Evolutionary conservation across 148 eudicot species (phyloP), one percentile per base, ranked within the genome.

Genomic region (Gaultheria prostrata): DNA sequence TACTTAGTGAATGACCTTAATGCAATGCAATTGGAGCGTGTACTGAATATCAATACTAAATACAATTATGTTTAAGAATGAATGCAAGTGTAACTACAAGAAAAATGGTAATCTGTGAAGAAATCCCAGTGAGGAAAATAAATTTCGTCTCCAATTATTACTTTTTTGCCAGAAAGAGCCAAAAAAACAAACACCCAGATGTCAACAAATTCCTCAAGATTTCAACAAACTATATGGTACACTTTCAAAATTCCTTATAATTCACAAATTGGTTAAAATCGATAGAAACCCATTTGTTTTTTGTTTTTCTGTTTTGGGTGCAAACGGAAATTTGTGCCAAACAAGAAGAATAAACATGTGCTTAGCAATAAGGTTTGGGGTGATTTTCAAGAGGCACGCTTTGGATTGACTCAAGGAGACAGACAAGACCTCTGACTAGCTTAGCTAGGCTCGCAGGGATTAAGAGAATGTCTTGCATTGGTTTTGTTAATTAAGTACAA

Each of bases 401-500:
- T 92, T 92, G 93, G 92, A 86, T 89, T 95, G 95, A 88, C 91
- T 87, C 90, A 84, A 92, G 97, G 94, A 92, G 97, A 95, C 98
- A 93, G 82, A 39, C 43, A 56, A 56, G 83, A 83, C 89, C 92
- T 86, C 92, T 87, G 79, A 83, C 92, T 83, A 65, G 77, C 8
- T 20, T 4, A 67, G 35, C 14, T 9, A 13, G 77, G 81, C 89
- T 88, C 89, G 81, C 91, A 74, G 54, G 79, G 82, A 83, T 91
- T 88, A 88, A 91, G 88, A 87, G 89, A 91, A 92, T 92, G 93
- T 90, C 85, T 83, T 83, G 69, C 83, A 76, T 48, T 80, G 83
- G 57, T 39, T 24, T 45, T 80, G 73, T 3, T 18, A 11, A 8
- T 13, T 13, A 39, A 39, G 8, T n/a, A 63, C 30, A 63, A 49